Percentiles rank a stretch among this genome's conserved stretches.
These are phyloP conservation scores for Lactarius tabidus DNA, from an alignment of 768 basidiomycete species.

Conservation along the genomic window DNA sequence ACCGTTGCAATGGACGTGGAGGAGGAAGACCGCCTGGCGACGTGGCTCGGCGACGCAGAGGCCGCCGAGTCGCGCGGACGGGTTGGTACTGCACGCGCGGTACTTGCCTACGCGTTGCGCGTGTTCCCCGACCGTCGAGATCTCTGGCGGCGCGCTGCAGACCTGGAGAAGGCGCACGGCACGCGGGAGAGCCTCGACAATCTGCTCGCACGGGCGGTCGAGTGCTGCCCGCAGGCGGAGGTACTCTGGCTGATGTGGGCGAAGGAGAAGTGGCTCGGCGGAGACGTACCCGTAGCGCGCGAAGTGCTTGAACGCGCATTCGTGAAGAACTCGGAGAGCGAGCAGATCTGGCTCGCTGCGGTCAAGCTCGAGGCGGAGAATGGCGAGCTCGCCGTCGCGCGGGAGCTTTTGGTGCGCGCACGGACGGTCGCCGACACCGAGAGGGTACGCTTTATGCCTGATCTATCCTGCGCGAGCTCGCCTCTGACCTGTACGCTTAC, in stretches of 20 bases:
- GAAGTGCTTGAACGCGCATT: constrained; percentile 87
- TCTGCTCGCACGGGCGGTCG: constrained; percentile 76
- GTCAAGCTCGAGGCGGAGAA: constrained; percentile 97
- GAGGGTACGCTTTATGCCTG: constrained; percentile 45
- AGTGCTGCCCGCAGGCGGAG: constrained; percentile 88
- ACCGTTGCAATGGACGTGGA: constrained; percentile 92
- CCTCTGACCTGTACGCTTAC: constrained; percentile 12
- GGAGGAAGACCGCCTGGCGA: constrained; percentile 87
- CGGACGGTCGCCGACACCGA: constrained; percentile 92
- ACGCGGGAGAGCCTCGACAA: constrained; percentile 78
- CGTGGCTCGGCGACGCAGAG: constrained; percentile 92
- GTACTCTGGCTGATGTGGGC: constrained; percentile 98
- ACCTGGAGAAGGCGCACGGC: constrained; percentile 90
- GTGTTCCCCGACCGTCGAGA: constrained; percentile 82
- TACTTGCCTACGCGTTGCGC: constrained; percentile 85
- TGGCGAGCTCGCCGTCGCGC: constrained; percentile 80
- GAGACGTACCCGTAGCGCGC: constrained; percentile 88
- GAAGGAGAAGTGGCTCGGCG: constrained; percentile 92
- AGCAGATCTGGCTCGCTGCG: constrained; percentile 96
- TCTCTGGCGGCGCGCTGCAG: constrained; percentile 91
- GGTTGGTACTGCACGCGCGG: constrained; percentile 80
- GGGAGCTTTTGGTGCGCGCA: constrained; percentile 83
- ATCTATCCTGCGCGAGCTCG: neutral
- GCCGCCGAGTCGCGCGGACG: constrained; percentile 69
- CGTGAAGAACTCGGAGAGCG: constrained; percentile 92